Evolutionary conservation across 352 stramenopile genomes (phyloP), one percentile per base, ranked within the genome.

Genomic region (Phytophthora pisi): DNA sequence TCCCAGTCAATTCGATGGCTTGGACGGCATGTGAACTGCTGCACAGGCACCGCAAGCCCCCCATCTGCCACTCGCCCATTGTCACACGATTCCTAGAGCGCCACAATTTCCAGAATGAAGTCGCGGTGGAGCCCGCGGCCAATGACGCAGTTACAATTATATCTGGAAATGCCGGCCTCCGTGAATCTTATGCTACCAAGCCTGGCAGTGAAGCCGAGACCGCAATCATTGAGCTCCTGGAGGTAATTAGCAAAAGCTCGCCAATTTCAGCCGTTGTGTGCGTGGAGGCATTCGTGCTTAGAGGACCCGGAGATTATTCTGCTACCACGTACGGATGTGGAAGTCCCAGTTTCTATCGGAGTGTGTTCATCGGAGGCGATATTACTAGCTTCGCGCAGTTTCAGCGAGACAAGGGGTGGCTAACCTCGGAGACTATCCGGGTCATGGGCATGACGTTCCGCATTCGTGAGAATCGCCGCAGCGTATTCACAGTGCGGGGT

Each of bases 201-300:
- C 69, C 79, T 10, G 74, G 75, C 7, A 79, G 68, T 13, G 68
- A 79, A 45, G 70, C 64, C 0, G 82, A 91, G 26, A 56, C 61
- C 0, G 78, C 84, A 42, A 57, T 87, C 0, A 61, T 82, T 10
- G 62, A 75, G 24, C 51, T 91, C 3, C 60, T 91, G 0, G 59
- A 78, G n/a, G 78, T 91, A 30, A 82, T 91, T 64, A 81, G 77
- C 70, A 78, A 77, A 58, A 88, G 82, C 36, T 65, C 66, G 1
- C 82, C 80, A 5, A 58, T 86, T 5, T 79, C 61, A 0, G 54
- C 53, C 1, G 63, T 84, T 26, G 69, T 81, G 4, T 91, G 82
- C 46, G 77, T 88, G 40, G 78, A 87, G 51, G 80, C 72, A 4
- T 84, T 91, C 36, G 43, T 51, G 10, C 31, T 77, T 30, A 72